These are phyloP conservation scores for Digitaria exilis DNA, from an alignment of 202 grass and related monocot species.

Conservation along the genomic window DNA sequence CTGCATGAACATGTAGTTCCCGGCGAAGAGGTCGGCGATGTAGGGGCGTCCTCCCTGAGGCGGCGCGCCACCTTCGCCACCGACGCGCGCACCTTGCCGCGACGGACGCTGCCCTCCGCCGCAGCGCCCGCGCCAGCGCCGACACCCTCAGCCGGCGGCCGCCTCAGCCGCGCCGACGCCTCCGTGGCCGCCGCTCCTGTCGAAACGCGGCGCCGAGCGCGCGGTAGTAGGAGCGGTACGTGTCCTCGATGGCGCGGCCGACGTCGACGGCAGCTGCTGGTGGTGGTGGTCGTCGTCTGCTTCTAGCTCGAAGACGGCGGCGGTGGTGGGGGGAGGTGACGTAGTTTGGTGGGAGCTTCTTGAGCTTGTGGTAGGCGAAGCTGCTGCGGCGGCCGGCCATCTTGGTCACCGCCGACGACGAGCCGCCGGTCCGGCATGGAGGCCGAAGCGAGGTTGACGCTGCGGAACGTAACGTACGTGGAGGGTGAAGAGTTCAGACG, in stretches of 20 bases:
- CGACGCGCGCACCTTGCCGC: slow-evolving; percentile 39
- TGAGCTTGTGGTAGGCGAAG: slow-evolving; percentile 66
- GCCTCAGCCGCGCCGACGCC: slow-evolving; percentile 29
- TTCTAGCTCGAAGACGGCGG: background rate
- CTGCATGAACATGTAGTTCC: slow-evolving; percentile 97
- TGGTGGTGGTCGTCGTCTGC: background rate
- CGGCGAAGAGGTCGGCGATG: slow-evolving; percentile 76
- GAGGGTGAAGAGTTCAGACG: background rate
- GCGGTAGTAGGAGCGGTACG: slow-evolving; percentile 33
- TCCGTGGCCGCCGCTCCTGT: background rate
- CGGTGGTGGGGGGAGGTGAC: background rate
- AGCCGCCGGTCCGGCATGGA: slow-evolving; percentile 11
- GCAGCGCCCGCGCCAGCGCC: slow-evolving; percentile 52
- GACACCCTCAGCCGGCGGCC: slow-evolving; percentile 60
- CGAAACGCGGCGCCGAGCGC: slow-evolving; percentile 18
- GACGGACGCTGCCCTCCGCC: slow-evolving; percentile 52
- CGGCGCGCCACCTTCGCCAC: slow-evolving; percentile 60
- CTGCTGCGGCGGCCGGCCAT: slow-evolving; percentile 16
- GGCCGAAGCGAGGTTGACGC: too few relatives aligned
- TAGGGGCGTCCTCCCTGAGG: slow-evolving; percentile 78
- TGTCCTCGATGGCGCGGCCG: slow-evolving; percentile 15
- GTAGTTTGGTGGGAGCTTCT: slow-evolving; percentile 29
- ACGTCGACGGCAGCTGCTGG: background rate
- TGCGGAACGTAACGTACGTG: background rate
- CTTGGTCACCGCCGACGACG: too few relatives aligned